These are phyloP conservation scores for Moricandia moricandioides DNA, from an alignment of 345 rosid genomes.

Conservation along the genomic window DNA sequence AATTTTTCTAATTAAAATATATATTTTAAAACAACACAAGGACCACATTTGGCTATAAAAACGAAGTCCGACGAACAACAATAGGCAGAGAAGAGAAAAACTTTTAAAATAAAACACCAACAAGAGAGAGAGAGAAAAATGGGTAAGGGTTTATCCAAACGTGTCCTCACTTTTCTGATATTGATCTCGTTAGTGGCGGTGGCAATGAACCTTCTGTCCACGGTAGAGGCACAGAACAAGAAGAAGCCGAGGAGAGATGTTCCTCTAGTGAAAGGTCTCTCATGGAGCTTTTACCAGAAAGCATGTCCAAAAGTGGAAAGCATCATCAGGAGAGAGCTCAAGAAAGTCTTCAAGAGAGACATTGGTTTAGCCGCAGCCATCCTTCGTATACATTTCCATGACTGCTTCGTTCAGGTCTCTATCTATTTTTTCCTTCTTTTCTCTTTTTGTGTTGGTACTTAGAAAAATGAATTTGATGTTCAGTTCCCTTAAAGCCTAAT, in stretches of 20 bases:
- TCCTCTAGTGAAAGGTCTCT: conserved; percentile 55
- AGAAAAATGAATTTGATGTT: background rate
- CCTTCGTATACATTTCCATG: conserved; percentile 89
- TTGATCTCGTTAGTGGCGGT: conserved; percentile 31
- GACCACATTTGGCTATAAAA: conserved; percentile 34
- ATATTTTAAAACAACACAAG: background rate
- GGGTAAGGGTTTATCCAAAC: conserved; percentile 3
- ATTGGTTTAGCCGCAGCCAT: conserved; percentile 90
- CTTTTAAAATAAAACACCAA: background rate
- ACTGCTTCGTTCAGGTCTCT: conserved; percentile 88
- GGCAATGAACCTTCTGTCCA: conserved; percentile 19
- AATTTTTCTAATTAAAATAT: background rate
- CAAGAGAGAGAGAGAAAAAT: conserved; percentile 17
- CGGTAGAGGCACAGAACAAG: conserved; percentile 22
- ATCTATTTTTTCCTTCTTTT: background rate
- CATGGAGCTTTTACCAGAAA: conserved; percentile 61
- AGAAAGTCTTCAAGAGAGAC: conserved; percentile 61
- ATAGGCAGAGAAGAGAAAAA: background rate
- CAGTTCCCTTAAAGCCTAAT: background rate
- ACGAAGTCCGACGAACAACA: conserved; percentile 17
- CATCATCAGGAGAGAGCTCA: conserved; percentile 51
- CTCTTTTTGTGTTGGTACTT: background rate
- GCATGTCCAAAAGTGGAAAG: conserved; percentile 69
- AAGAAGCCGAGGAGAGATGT: conserved; percentile 24
- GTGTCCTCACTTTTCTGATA: conserved; percentile 26